Evolutionary conservation across 2,329 filamentous ascomycete genomes (phyloP).

Genomic region (Blastomyces emzantsi): DNA sequence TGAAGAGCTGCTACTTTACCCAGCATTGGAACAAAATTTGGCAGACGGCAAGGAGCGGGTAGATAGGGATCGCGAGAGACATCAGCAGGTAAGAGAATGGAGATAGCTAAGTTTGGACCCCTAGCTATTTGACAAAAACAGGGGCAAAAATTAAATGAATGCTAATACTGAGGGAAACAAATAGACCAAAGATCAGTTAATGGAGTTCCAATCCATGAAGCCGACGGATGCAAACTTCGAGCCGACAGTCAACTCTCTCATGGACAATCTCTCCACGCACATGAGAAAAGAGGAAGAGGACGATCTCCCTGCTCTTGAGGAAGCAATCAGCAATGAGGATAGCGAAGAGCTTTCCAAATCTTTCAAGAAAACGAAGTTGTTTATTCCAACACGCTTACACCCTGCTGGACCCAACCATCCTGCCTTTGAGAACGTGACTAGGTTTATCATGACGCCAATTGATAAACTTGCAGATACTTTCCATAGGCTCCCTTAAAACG

Average conservation of each 20-base stretch:
- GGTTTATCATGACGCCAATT: constrained; percentile 47
- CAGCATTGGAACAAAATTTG: constrained; percentile 44
- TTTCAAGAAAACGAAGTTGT: constrained; percentile 44
- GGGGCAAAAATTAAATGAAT: neutral
- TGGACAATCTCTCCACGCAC: constrained; percentile 36
- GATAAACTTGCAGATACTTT: constrained; percentile 48
- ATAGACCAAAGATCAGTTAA: constrained; percentile 43
- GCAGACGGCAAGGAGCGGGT: constrained; percentile 37
- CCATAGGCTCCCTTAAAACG: constrained; percentile 39
- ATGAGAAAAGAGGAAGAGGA: constrained; percentile 42
- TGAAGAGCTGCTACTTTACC: constrained; percentile 47
- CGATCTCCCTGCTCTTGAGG: constrained; percentile 41
- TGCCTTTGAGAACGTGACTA: constrained; percentile 47
- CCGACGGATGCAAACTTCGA: constrained; percentile 33
- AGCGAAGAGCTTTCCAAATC: constrained; percentile 32
- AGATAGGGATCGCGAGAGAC: constrained; percentile 22
- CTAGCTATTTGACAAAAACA: neutral
- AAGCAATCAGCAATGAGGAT: constrained; percentile 25
- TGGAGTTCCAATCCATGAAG: constrained; percentile 40
- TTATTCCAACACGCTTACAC: constrained; percentile 44
- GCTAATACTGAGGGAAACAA: neutral
- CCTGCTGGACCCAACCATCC: constrained; percentile 42
- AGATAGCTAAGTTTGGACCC: neutral
- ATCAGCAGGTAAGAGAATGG: constrained; percentile 20
- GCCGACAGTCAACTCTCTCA: constrained; percentile 34